These are phyloP conservation scores for Cladophialophora bantiana DNA, from an alignment of 2,329 filamentous ascomycete species.

Conservation along the genomic window DNA sequence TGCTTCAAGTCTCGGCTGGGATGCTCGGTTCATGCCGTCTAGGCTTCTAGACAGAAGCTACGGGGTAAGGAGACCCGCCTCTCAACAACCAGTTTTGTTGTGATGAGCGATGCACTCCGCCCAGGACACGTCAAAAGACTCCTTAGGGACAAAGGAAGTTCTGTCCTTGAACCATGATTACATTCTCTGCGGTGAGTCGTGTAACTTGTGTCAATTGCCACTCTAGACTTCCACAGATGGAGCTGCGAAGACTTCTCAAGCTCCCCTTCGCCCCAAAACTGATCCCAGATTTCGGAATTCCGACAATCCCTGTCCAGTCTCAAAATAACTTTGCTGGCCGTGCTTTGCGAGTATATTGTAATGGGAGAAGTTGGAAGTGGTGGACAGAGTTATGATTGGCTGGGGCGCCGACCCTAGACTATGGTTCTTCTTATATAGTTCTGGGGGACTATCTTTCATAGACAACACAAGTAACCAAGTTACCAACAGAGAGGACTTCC, in stretches of 20 bases:
- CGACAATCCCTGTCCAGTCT: constrained; percentile 14
- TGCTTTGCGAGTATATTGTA: constrained; percentile 1
- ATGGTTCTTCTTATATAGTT: too few species aligned
- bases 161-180: background rate
- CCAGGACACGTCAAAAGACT: background rate
- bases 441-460: too few species aligned
- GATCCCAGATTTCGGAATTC: constrained; percentile 13
- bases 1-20: background rate
- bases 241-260: background rate
- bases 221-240: background rate
- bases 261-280: background rate
- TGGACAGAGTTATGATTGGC: too few species aligned
- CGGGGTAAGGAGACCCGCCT: background rate
- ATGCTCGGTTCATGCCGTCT: too few species aligned
- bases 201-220: background rate
- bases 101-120: background rate
- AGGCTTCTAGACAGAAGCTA: background rate
- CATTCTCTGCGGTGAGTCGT: background rate
- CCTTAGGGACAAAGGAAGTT: background rate
- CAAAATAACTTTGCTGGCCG: background rate
- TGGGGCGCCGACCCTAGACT: too few species aligned
- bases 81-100: background rate
- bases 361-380: too few species aligned
- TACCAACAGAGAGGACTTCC: too few species aligned
- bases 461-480: too few species aligned